A percentile compares a stretch with the other conserved stretches of the same genome.
These are phyloP conservation scores for Ceratobasidium sp. DNA, from an alignment of 1,284 basidiomycete species.

Conservation along the genomic window DNA sequence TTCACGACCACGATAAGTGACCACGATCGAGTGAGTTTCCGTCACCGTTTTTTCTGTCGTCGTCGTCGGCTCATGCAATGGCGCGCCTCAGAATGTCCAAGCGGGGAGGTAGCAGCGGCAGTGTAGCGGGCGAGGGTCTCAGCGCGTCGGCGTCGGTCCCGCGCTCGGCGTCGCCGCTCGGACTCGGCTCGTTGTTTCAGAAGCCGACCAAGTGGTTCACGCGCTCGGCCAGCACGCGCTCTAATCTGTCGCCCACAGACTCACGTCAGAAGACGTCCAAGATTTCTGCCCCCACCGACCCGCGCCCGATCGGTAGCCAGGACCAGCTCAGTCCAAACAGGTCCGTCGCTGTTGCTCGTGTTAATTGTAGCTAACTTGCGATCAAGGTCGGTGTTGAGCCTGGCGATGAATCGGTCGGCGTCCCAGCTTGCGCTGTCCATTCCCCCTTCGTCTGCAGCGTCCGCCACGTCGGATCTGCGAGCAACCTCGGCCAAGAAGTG, in stretches of 20 bases:
- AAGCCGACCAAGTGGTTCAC: conserved; percentile 60
- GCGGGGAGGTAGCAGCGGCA: not conserved
- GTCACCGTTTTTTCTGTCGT: not conserved
- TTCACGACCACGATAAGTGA: not conserved
- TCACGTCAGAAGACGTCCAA: conserved; percentile 72
- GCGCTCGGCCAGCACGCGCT: conserved; percentile 43
- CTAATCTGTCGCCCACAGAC: conserved; percentile 19
- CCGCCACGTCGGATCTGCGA: conserved; percentile 63
- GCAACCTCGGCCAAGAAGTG: conserved; percentile 70
- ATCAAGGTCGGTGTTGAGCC: conserved; percentile 63
- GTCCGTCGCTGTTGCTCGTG: not conserved
- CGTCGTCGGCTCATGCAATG: not conserved
- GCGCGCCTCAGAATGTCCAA: conserved; percentile 6
- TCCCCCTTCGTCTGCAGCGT: conserved; percentile 18
- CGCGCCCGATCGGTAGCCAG: conserved; percentile 56
- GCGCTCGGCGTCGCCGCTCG: conserved; percentile 52
- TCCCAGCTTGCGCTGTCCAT: conserved; percentile 28
- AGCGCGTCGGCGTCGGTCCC: conserved; percentile 37
- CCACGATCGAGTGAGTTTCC: not conserved
- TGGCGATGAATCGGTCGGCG: conserved; percentile 53
- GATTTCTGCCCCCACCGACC: conserved; percentile 82
- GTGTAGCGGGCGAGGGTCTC: not conserved
- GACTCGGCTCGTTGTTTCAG: conserved; percentile 56
- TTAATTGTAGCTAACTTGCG: conserved; percentile 39
- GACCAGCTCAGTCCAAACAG: conserved; percentile 5